phyloP scores from a whole-genome alignment of 192 early-diverging fungal genomes.

The Coemansia nantahalensis region DNA sequence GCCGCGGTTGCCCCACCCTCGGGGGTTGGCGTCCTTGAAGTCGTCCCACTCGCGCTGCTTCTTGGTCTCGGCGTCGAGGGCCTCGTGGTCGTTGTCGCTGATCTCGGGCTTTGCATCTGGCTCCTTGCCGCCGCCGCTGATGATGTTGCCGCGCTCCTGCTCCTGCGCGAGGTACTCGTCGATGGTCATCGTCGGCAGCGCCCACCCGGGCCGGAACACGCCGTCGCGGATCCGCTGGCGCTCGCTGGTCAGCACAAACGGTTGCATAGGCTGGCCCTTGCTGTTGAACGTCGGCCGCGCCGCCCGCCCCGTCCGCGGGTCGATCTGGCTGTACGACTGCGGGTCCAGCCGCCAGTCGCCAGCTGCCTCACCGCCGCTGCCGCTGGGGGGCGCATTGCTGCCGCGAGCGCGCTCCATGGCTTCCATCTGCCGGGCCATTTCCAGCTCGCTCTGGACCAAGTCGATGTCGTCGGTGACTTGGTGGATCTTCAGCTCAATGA shows the following conservation, averaged over 20 bases:
- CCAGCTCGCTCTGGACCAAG: conserved; percentile 73
- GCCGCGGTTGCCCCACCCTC: conserved; percentile 65
- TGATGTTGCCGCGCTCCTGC: conserved; percentile 81
- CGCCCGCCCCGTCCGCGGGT: conserved; percentile 15
- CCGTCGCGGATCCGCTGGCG: conserved; percentile 69
- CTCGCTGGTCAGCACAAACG: conserved; percentile 84
- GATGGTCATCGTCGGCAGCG: conserved; percentile 93
- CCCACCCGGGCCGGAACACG: conserved; percentile 84
- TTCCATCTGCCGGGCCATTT: conserved; percentile 74
- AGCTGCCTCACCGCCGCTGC: conserved; percentile 5
- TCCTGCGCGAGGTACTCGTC: conserved; percentile 93
- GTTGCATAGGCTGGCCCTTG: conserved; percentile 62
- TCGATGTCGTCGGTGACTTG: conserved; percentile 68
- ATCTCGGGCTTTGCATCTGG: conserved; percentile 65
- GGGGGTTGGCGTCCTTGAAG: conserved; percentile 79
- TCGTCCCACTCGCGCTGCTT: conserved; percentile 89
- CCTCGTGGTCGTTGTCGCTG: conserved; percentile 76
- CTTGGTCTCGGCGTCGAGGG: conserved; percentile 78
- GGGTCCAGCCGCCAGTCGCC: conserved; percentile 53
- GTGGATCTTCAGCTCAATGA: conserved; percentile 70
- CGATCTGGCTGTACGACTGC: conserved; percentile 44
- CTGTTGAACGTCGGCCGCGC: conserved; percentile 22
- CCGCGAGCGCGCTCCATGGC: conserved; percentile 32
- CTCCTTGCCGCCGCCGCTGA: conserved; percentile 78
- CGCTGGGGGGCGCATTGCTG: neutral